These are phyloP conservation scores for Pholiota adiposa DNA, from an alignment of 1,284 basidiomycete genomes.

Conservation along the genomic window DNA sequence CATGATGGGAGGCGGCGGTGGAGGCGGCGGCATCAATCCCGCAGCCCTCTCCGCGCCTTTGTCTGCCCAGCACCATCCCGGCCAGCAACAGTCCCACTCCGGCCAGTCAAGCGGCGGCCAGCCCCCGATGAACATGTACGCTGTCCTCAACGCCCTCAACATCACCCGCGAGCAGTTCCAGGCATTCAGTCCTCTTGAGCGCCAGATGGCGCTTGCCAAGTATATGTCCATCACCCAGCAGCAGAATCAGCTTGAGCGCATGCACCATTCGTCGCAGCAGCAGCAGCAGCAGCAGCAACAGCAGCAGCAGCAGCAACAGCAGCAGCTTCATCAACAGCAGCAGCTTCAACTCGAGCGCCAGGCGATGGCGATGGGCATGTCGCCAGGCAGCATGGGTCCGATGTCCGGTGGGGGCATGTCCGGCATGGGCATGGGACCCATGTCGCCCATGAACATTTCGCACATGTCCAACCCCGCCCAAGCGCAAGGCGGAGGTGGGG, in stretches of 20 bases:
- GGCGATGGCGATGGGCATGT: conserved; percentile 15
- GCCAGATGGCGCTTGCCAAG: conserved; percentile 24
- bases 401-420: conserved; percentile 17
- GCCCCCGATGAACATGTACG: conserved; percentile 18
- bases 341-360: conserved; percentile 11
- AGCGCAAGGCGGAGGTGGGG: background rate
- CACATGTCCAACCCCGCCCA: background rate
- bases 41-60: conserved; percentile 16
- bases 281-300: conserved; percentile 18
- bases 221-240: conserved; percentile 17
- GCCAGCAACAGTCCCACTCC: conserved; percentile 9
- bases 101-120: conserved; percentile 9
- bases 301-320: conserved; percentile 25
- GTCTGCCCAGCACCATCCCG: conserved; percentile 12
- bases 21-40: conserved; percentile 16
- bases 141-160: conserved; percentile 25
- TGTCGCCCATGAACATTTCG: conserved; percentile 8
- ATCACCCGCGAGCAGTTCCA: conserved; percentile 31
- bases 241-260: conserved; percentile 13
- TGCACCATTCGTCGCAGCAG: conserved; percentile 6
- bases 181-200: conserved; percentile 24
- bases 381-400: conserved; percentile 19
- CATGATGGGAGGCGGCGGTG: conserved; percentile 16
- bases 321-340: conserved; percentile 20
- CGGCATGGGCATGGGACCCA: conserved; percentile 15